Base-by-base conservation (phyloP, 129 eudicot genomes). In the Flaveria trinervia region DNA sequence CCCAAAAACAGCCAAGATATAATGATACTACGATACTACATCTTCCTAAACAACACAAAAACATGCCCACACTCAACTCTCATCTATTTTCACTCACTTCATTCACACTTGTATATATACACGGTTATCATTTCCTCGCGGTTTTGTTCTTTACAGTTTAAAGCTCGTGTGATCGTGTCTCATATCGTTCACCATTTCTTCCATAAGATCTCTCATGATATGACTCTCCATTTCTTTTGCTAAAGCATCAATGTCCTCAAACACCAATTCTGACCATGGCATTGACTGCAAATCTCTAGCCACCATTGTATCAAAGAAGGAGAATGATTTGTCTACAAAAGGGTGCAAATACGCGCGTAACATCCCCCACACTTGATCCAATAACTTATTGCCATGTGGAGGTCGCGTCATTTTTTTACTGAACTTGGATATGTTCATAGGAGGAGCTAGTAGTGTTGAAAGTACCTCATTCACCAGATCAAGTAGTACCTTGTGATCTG, bases 401-500 rank as follows among this genome's bases (percentile, higher is more conserved):
- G 74, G 79, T 71, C 82, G 76, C 6, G 43, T 75, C 18, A 82
- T 76, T 74, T 77, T 87, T 46, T 76, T 83, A 80, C 77, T 80
- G 39, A 85, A 81, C 62, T 82, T 84, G 13, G 95, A 85, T 76
- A 75, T 72, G 75, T 80, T 72, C 73, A 67, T 26, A 2, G 96
- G 88, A 16, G 94, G 88, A 57, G 86, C 83, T 45, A 91, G 88
- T 45, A 88, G 77, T 22, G 74, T 77, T 64, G 94, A 88, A 76
- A 95, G 97, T 78, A 86, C 83, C 81, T 95, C 99, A 44, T 95
- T 95, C 23, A 89, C 82, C 74, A 95, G 60, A 76, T 91, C 96
- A 55, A 89, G 78, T 69, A 95, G 52, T 74, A 86, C 55, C 70
- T 71, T 91, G 91, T 81, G 99, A 41, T 91, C 83, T n/a, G 80